phyloP scores from a whole-genome alignment of 768 basidiomycete genomes.

The Mycena galericulata region DNA sequence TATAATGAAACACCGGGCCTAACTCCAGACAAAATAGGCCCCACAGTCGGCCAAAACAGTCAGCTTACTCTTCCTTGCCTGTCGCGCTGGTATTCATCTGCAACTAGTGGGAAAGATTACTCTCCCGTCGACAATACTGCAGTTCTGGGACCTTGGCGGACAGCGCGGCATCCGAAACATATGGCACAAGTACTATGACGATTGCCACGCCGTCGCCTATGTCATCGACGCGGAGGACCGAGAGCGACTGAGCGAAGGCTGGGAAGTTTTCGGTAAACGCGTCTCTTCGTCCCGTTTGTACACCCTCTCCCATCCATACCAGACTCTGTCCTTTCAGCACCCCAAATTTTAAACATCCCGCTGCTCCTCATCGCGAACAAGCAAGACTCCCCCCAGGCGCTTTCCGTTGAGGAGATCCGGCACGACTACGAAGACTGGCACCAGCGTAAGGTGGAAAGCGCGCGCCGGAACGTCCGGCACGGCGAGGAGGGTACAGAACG shows the following conservation, averaged over 20 bases:
- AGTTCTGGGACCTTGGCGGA: slow-evolving; percentile 98
- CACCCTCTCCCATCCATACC: slow-evolving; percentile 40
- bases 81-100: not conserved
- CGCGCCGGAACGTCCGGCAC: slow-evolving; percentile 63
- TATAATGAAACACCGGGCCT: slow-evolving; percentile 91
- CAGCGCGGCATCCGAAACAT: slow-evolving; percentile 94
- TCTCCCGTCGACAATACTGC: slow-evolving; percentile 92
- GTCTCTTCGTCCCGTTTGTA: slow-evolving; percentile 4
- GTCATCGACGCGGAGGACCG: slow-evolving; percentile 94
- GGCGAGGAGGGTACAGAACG: slow-evolving; percentile 57
- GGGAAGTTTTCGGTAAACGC: slow-evolving; percentile 94
- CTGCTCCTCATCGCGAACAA: slow-evolving; percentile 96
- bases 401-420: slow-evolving; percentile 91
- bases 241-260: slow-evolving; percentile 91
- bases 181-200: slow-evolving; percentile 95
- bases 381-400: slow-evolving; percentile 84
- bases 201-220: slow-evolving; percentile 97
- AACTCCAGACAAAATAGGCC: slow-evolving; percentile 93
- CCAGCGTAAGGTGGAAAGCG: slow-evolving; percentile 78
- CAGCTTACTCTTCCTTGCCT: slow-evolving; percentile 43
- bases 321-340: slow-evolving; percentile 90
- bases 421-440: slow-evolving; percentile 92
- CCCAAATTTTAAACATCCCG: slow-evolving; percentile 91
- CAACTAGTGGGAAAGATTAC: slow-evolving; percentile 88
- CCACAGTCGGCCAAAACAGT: slow-evolving; percentile 99